These are phyloP conservation scores for Rosa rugosa DNA, from an alignment of 306 rosid species.

Conservation along the genomic window DNA sequence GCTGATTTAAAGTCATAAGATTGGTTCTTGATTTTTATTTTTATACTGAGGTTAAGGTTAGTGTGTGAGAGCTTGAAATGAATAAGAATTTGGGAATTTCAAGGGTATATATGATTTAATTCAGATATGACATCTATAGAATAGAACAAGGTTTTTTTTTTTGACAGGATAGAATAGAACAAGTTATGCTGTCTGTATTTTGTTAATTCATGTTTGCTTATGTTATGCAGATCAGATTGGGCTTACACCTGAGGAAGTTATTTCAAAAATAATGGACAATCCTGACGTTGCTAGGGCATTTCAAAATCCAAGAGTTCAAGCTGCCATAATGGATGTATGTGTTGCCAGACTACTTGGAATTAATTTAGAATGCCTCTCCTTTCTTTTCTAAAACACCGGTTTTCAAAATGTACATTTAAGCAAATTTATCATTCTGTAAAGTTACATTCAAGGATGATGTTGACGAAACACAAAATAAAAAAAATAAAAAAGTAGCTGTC, in stretches of 20 bases:
- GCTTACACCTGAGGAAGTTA: slow-evolving; percentile 88
- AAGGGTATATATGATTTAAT: background rate
- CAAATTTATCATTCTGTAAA: background rate
- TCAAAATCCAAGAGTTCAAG: slow-evolving; percentile 97
- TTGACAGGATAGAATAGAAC: background rate
- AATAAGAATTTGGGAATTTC: background rate
- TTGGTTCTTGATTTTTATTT: background rate
- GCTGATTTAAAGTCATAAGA: background rate
- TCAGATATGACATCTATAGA: background rate
- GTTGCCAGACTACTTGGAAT: background rate
- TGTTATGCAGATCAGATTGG: slow-evolving; percentile 88
- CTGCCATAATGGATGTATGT: slow-evolving; percentile 98
- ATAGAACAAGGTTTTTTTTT: too few species aligned
- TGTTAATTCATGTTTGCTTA: slow-evolving; percentile 11
- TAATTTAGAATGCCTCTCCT: background rate
- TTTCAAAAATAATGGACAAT: slow-evolving; percentile 93
- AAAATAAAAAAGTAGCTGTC: background rate
- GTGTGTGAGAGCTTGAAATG: background rate
- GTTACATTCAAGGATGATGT: background rate
- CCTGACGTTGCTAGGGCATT: slow-evolving; percentile 97
- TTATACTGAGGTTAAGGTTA: background rate
- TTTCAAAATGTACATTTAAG: background rate
- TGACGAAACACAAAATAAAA: background rate
- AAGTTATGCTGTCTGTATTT: too few species aligned
- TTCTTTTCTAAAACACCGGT: background rate